Evolutionary conservation across 2,329 filamentous ascomycete genomes (phyloP).

Genomic region (Cucurbitaria berberidis): DNA sequence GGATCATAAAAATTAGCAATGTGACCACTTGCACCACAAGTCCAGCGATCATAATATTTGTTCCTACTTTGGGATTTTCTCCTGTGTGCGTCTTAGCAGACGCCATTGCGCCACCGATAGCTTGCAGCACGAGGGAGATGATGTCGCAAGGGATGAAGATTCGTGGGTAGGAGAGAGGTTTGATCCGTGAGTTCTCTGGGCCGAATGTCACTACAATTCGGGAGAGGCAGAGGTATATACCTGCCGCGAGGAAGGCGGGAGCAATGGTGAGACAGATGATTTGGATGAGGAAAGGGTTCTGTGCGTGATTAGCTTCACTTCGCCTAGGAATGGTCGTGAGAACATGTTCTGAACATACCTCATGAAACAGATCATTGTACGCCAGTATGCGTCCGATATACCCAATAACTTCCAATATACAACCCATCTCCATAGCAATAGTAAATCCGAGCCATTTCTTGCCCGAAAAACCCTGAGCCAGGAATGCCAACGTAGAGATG

Average conservation of each 20-base stretch:
- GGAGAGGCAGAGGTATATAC: constrained; percentile 69
- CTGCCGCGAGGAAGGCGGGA: constrained; percentile 64
- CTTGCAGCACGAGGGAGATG: constrained; percentile 54
- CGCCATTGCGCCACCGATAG: constrained; percentile 53
- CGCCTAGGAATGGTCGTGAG: background rate
- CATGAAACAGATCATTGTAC: constrained; percentile 62
- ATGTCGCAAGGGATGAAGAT: constrained; percentile 60
- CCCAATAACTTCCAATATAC: constrained; percentile 64
- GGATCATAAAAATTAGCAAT: constrained; percentile 50
- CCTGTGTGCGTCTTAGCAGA: constrained; percentile 39
- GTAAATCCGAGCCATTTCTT: constrained; percentile 52
- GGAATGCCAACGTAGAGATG: constrained; percentile 48
- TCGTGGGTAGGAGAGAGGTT: constrained; percentile 55
- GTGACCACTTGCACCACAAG: constrained; percentile 54
- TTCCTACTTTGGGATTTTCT: constrained; percentile 46
- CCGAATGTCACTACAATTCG: constrained; percentile 51
- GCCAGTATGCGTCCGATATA: constrained; percentile 67
- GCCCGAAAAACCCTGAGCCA: constrained; percentile 46
- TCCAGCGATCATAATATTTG: constrained; percentile 55
- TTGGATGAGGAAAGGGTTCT: constrained; percentile 69
- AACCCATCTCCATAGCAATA: constrained; percentile 62
- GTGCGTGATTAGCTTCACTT: constrained; percentile 2
- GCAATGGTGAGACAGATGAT: constrained; percentile 66
- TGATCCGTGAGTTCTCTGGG: constrained; percentile 50
- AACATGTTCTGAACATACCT: constrained; percentile 32